phyloP scores from a whole-genome alignment of 805 yeast genomes.

The Saccharomycopsis oosterbeekiorum region DNA sequence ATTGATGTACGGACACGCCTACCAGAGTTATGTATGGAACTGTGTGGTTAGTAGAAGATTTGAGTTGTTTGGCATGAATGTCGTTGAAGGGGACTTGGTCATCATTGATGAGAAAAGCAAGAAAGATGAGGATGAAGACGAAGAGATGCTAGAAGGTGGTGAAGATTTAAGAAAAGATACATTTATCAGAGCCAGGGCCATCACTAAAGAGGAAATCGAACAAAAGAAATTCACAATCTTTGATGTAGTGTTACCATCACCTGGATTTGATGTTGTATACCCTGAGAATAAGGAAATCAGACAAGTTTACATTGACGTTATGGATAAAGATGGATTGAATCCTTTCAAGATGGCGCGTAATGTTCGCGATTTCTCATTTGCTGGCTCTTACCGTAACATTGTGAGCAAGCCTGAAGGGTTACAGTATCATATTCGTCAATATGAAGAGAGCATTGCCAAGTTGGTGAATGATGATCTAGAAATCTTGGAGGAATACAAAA shows the following conservation, averaged over 20 bases:
- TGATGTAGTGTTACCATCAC: conserved; percentile 91
- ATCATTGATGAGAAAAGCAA: conserved; percentile 27
- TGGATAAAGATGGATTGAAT: conserved; percentile 75
- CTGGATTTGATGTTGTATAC: conserved; percentile 87
- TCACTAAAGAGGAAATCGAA: conserved; percentile 65
- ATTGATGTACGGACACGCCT: conserved; percentile 95
- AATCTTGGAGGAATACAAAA: conserved; percentile 28
- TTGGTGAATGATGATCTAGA: conserved; percentile 74
- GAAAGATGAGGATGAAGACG: conserved; percentile 24
- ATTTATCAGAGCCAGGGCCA: conserved; percentile 57
- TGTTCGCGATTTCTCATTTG: conserved; percentile 78
- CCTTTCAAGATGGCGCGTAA: conserved; percentile 79
- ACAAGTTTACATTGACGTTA: conserved; percentile 55
- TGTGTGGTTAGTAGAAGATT: conserved; percentile 69
- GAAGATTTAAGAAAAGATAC: conserved; percentile 59
- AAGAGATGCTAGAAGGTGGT: conserved; percentile 43
- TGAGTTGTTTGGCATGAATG: conserved; percentile 53
- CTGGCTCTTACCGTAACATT: conserved; percentile 80
- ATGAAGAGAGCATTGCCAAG: conserved; percentile 55
- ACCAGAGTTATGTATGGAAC: conserved; percentile 95
- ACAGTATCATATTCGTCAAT: conserved; percentile 52
- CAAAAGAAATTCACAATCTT: conserved; percentile 51
- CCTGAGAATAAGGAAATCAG: conserved; percentile 58
- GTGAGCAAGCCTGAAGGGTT: conserved; percentile 56
- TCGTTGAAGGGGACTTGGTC: conserved; percentile 78